Percentiles rank a stretch among this genome's conserved stretches.
phyloP scores from a whole-genome alignment of 805 yeast species.

The Kockiozyma suomiensis region DNA sequence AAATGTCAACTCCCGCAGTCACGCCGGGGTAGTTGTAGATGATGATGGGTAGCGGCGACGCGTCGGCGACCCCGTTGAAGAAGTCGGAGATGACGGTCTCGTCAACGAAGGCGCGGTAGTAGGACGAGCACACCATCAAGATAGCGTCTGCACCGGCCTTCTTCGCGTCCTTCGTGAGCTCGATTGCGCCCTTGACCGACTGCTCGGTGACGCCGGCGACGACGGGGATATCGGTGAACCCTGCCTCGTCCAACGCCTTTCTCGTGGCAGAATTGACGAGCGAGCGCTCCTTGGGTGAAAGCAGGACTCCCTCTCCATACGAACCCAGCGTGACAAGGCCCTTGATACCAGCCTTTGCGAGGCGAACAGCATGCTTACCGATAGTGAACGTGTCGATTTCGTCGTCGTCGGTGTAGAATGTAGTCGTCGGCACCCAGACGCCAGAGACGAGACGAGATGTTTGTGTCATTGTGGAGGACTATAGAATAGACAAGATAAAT shows the following conservation, averaged over 20 bases:
- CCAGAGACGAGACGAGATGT: constrained; percentile 18
- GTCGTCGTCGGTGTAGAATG: constrained; percentile 28
- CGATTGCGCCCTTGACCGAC: constrained; percentile 50
- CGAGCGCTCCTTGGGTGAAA: constrained; percentile 51
- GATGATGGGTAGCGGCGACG: constrained; percentile 49
- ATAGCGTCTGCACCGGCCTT: constrained; percentile 41
- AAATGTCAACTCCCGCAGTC: constrained; percentile 47
- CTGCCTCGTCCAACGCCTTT: constrained; percentile 43
- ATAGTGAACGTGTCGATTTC: constrained; percentile 51
- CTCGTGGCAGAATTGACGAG: constrained; percentile 39
- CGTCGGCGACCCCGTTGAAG: constrained; percentile 51
- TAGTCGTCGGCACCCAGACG: constrained; percentile 26
- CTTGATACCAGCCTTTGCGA: constrained; percentile 50
- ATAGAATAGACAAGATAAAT: too few species aligned
- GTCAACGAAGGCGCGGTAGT: constrained; percentile 50
- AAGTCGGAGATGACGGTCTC: constrained; percentile 53
- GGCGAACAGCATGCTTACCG: constrained; percentile 49
- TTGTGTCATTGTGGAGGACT: neutral
- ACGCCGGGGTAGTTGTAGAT: constrained; percentile 56
- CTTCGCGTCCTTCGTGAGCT: constrained; percentile 37
- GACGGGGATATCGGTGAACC: constrained; percentile 48
- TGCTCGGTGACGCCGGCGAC: constrained; percentile 56
- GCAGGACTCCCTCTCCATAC: constrained; percentile 58
- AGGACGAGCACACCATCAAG: constrained; percentile 49
- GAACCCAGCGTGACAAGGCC: constrained; percentile 57